Base-by-base conservation (phyloP, 2,329 filamentous ascomycete genomes). In the Stachybotrys echinatus region DNA sequence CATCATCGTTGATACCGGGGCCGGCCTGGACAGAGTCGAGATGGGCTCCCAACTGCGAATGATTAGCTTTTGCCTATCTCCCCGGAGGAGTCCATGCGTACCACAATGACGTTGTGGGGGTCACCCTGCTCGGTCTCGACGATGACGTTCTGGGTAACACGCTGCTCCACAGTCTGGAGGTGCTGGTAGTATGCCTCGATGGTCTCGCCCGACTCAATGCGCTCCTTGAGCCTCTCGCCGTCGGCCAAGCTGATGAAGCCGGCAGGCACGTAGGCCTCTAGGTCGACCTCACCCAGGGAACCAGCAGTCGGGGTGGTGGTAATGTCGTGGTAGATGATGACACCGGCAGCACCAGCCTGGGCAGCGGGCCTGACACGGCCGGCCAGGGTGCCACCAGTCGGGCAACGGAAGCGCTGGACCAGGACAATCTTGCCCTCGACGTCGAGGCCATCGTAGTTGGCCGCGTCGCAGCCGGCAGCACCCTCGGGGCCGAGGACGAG, bases 121-220 rank as follows among this genome's bases (percentile, higher is more conserved):
- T 58, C 56, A 4, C 56, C 56, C 0, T 56, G 54, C 1, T 19
- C 49, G 0, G 54, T 54, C 54, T 58, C 56, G 14, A 50, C 56
- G 48, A 58, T 52, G 0, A 58, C 47, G 12, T 58, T 58, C 21
- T 58, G 54, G 0, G 56, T 58, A 10, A 58, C 57, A 5, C 56
- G 48, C 51, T 58, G 54, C 44, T 58, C 56, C 2, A 58, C 58
- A 14, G 54, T 58, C 23, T 59, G 50, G 43, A 55, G 50, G 37
- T 60, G 54, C 2, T 58, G 56, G 0, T 55, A 58, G 5, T 55
- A 47, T 0, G 56, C 56, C n/a, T 48, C 46, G 2, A 58, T 27
- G 10, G 55, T 54, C 51, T 75, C 72, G 0, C 74, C 73, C 0
- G 61, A 65, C 17, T 63, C 47, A 5, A 77, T 58, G 6, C 68